These are phyloP conservation scores for Clarireedia hainanense DNA, from an alignment of 2,329 filamentous ascomycete species.

Conservation along the genomic window DNA sequence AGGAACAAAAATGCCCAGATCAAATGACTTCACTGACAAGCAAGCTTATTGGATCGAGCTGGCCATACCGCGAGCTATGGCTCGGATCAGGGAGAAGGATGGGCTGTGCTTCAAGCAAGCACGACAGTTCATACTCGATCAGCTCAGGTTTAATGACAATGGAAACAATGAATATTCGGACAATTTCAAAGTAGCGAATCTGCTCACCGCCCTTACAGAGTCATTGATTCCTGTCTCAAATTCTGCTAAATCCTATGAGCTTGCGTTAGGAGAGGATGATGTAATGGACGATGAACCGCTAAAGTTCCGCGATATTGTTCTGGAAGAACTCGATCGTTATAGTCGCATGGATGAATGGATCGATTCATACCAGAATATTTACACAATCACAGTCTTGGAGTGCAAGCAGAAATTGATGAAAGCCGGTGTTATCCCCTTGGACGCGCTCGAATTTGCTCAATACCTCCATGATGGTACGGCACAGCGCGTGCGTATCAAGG, in stretches of 20 bases:
- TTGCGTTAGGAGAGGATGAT: slow-evolving; percentile 34
- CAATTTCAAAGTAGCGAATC: slow-evolving; percentile 74
- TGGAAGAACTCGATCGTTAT: slow-evolving; percentile 61
- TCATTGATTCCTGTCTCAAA: slow-evolving; percentile 45
- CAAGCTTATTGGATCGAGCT: slow-evolving; percentile 78
- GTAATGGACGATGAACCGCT: slow-evolving; percentile 37
- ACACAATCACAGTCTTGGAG: slow-evolving; percentile 54
- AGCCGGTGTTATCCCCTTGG: slow-evolving; percentile 48
- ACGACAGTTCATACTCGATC: slow-evolving; percentile 78
- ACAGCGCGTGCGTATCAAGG: slow-evolving; percentile 57
- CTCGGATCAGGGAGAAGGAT: slow-evolving; percentile 64
- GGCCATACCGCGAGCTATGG: slow-evolving; percentile 73
- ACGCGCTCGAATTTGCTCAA: slow-evolving; percentile 50
- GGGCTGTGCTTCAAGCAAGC: slow-evolving; percentile 73
- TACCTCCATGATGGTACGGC: slow-evolving; percentile 58
- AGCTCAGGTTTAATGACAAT: slow-evolving; percentile 91
- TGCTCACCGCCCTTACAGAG: slow-evolving; percentile 58
- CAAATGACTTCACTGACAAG: slow-evolving; percentile 88
- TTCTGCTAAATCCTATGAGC: slow-evolving; percentile 23
- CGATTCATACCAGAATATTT: slow-evolving; percentile 59
- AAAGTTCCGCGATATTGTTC: slow-evolving; percentile 33
- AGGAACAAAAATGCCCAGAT: slow-evolving; percentile 67
- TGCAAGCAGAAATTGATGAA: slow-evolving; percentile 58
- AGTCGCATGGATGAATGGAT: slow-evolving; percentile 63
- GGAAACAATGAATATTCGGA: slow-evolving; percentile 84